Evolutionary conservation across 805 yeast genomes (phyloP).

Genomic region (Zygosaccharomyces bailii): DNA sequence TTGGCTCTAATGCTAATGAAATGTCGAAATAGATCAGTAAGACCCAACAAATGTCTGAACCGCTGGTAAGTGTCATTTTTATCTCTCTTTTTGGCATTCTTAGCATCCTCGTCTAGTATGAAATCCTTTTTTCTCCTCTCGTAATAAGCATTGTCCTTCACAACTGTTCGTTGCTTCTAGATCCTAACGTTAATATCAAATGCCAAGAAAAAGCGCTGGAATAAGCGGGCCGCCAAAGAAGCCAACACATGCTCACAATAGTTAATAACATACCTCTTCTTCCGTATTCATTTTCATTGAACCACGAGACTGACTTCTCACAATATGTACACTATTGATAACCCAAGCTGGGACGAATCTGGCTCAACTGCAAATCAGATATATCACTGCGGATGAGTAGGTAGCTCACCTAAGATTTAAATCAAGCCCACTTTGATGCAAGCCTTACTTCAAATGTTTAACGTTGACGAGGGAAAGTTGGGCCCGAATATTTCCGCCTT

Average conservation of each 20-base stretch:
- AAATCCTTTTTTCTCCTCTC: constrained; percentile 47
- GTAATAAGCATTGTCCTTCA: constrained; percentile 27
- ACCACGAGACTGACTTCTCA: not conserved
- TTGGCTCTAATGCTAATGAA: constrained; percentile 80
- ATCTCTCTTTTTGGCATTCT: constrained; percentile 50
- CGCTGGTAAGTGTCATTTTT: constrained; percentile 71
- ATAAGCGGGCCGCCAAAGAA: constrained; percentile 6
- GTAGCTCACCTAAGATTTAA: not conserved
- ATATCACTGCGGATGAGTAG: no score
- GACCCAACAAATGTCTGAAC: constrained; percentile 72
- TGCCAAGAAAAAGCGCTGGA: not conserved
- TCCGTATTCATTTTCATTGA: constrained; percentile 1
- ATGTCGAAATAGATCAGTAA: constrained; percentile 84
- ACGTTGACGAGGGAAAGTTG: not conserved
- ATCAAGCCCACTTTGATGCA: not conserved
- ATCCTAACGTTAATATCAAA: constrained; percentile 5
- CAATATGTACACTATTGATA: not conserved
- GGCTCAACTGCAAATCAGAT: not conserved
- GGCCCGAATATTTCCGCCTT: not conserved
- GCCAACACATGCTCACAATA: not conserved
- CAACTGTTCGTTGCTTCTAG: constrained; percentile 9
- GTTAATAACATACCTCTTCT: constrained; percentile 5
- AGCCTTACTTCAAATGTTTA: not conserved
- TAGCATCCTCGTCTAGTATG: constrained; percentile 52
- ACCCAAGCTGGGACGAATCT: not conserved